A percentile compares a stretch with the other conserved stretches of the same genome.
These are phyloP conservation scores for Pleurotus salmoneostramineus DNA, from an alignment of 768 basidiomycete genomes.

Conservation along the genomic window DNA sequence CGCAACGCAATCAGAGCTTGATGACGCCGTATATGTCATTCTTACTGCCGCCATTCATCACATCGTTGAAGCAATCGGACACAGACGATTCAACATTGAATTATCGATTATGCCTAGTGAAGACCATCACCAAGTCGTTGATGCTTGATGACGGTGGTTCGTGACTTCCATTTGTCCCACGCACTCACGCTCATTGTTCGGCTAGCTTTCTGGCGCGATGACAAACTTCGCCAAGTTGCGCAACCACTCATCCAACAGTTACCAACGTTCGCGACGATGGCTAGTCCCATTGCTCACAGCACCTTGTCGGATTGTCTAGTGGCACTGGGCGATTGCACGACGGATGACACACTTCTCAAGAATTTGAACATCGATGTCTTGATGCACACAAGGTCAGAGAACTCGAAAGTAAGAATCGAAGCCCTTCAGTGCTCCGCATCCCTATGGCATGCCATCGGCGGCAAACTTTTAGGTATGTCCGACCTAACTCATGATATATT, in stretches of 20 bases:
- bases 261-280: slow-evolving; percentile 38
- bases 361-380: slow-evolving; percentile 77
- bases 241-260: slow-evolving; percentile 65
- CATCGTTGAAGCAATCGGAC: slow-evolving; percentile 52
- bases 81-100: slow-evolving; percentile 27
- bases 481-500: not conserved
- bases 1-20: slow-evolving; percentile 45
- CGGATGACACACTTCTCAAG: slow-evolving; percentile 68
- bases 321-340: slow-evolving; percentile 48
- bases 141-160: slow-evolving; percentile 77
- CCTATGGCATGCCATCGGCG: slow-evolving; percentile 78
- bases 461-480: slow-evolving; percentile 60
- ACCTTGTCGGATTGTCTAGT: slow-evolving; percentile 48
- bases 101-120: slow-evolving; percentile 64
- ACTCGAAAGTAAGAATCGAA: slow-evolving; percentile 59
- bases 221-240: slow-evolving; percentile 64
- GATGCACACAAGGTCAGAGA: slow-evolving; percentile 88
- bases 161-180: slow-evolving; percentile 19
- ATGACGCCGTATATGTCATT: slow-evolving; percentile 92
- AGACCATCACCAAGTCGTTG: slow-evolving; percentile 65
- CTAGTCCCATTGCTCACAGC: slow-evolving; percentile 30
- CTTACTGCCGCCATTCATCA: slow-evolving; percentile 62
- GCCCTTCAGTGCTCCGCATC: slow-evolving; percentile 65
- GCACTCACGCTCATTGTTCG: not conserved
- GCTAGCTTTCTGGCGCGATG: slow-evolving; percentile 89